Conservation (phyloP, 257 asterid genomes). For the Thymus mandschuricus region DNA sequence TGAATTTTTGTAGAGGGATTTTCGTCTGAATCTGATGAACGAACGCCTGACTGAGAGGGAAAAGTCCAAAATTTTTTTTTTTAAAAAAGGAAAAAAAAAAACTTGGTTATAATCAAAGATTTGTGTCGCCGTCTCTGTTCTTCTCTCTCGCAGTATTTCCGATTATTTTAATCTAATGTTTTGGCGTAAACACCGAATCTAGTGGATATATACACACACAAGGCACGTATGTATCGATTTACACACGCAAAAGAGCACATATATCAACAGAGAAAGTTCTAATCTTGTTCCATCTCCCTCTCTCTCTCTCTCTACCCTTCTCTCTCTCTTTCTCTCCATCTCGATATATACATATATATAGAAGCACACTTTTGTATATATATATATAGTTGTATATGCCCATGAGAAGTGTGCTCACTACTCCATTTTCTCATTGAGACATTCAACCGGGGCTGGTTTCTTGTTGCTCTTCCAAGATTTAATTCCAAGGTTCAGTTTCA, state of each 20-base stretch:
- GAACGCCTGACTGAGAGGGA: slow-evolving; percentile 24
- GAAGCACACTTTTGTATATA: background rate
- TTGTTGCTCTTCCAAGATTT: slow-evolving; percentile 33
- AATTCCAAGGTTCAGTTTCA: slow-evolving; percentile 3
- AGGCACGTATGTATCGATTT: slow-evolving; percentile 43
- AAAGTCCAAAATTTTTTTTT: slow-evolving; percentile 33
- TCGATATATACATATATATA: background rate
- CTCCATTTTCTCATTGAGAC: slow-evolving; percentile 20
- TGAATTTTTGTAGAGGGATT: background rate
- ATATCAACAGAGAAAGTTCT: slow-evolving; percentile 52
- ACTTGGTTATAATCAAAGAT: background rate
- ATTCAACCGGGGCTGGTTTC: slow-evolving; percentile 15
- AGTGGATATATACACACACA: slow-evolving; percentile 32
- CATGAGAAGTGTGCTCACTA: slow-evolving; percentile 9
- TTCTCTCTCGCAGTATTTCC: background rate
- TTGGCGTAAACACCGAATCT: slow-evolving; percentile 25
- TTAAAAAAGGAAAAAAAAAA: slow-evolving; percentile 17
- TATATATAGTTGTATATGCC: background rate
- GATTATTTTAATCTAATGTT: background rate
- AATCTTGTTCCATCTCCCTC: slow-evolving; percentile 41
- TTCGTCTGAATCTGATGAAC: slow-evolving; percentile 35
- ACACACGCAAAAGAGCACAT: slow-evolving; percentile 48
- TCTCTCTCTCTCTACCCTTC: slow-evolving; percentile 5
- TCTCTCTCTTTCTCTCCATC: background rate
- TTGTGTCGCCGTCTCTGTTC: slow-evolving; percentile 1